A percentile compares a stretch with the other conserved stretches of the same genome.
These are phyloP conservation scores for Apiospora malaysiana DNA, from an alignment of 2,329 filamentous ascomycete species.

Conservation along the genomic window DNA sequence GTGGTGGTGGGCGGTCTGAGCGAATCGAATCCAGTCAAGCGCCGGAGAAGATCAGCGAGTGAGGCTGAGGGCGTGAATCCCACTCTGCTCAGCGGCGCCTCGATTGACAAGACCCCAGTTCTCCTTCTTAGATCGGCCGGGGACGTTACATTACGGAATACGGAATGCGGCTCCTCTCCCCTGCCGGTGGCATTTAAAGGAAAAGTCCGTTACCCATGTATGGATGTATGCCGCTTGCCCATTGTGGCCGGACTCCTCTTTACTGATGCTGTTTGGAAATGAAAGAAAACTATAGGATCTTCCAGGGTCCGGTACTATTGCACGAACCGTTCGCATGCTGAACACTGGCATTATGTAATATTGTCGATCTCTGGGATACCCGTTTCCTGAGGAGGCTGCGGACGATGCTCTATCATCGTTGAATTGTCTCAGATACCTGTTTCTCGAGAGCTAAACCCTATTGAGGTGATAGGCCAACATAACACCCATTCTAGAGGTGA, in stretches of 20 bases:
- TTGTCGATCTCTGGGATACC: not conserved
- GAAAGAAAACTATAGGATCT: not conserved
- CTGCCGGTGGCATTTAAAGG: not conserved
- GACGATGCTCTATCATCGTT: slow-evolving; percentile 13
- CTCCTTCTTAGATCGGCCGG: not conserved
- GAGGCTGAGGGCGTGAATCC: slow-evolving; percentile 14
- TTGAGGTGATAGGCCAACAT: not conserved
- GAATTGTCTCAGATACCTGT: slow-evolving; percentile 9
- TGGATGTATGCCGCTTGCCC: not conserved
- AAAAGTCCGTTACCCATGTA: not conserved
- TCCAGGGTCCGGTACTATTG: not conserved
- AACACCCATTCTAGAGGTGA: not conserved
- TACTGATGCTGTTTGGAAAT: not conserved
- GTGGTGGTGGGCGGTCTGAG: not conserved
- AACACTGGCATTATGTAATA: not conserved
- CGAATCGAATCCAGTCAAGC: not conserved
- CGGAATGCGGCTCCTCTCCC: slow-evolving; percentile 4
- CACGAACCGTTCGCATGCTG: slow-evolving; percentile 1
- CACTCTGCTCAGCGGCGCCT: not conserved
- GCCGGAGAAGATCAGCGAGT: slow-evolving; percentile 5
- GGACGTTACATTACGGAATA: slow-evolving; percentile 1
- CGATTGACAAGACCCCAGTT: not conserved
- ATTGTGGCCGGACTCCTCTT: not conserved
- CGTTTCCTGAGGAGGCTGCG: not conserved
- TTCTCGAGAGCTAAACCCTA: not conserved